Percentiles rank a stretch among this genome's conserved stretches.
Evolutionary conservation across 1,139 yeast species (phyloP).

Genomic region (Pneumocystis wakefieldiae): DNA sequence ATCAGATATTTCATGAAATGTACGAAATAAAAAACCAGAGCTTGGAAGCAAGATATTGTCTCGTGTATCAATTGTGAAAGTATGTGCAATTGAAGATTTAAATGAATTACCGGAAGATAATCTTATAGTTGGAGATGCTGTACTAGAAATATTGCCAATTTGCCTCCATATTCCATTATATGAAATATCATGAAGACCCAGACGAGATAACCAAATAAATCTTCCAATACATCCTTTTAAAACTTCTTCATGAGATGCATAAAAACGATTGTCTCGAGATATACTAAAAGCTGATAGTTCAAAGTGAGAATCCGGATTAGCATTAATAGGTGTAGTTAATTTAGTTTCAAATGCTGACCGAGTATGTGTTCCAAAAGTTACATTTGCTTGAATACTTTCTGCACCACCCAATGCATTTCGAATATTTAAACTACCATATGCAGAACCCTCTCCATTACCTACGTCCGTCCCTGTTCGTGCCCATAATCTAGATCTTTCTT

Average conservation of each 20-base stretch:
- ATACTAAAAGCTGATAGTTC: conserved; percentile 5
- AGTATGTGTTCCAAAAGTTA: conserved; percentile 67
- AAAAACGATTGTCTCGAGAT: conserved; percentile 5
- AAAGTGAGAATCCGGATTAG: conserved; percentile 7
- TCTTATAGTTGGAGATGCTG: conserved; percentile 22
- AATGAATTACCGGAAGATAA: conserved; percentile 26
- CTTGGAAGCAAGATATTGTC: conserved; percentile 25
- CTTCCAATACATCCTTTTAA: conserved; percentile 5
- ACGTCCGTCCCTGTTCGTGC: conserved; percentile 88
- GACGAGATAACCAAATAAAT: neutral
- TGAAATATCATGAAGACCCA: conserved; percentile 34
- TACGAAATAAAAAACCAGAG: conserved; percentile 38
- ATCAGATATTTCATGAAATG: conserved; percentile 47
- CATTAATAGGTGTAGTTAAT: conserved; percentile 39
- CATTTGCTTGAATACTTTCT: conserved; percentile 61
- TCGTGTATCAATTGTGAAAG: conserved; percentile 23
- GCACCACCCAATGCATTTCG: conserved; percentile 81
- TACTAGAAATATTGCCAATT: conserved; percentile 31
- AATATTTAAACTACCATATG: conserved; percentile 49
- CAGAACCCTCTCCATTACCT: conserved; percentile 93
- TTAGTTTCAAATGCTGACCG: conserved; percentile 36
- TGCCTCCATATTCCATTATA: conserved; percentile 53
- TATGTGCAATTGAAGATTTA: conserved; percentile 24
- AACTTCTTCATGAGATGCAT: conserved; percentile 11
- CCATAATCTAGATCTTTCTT: conserved; percentile 50